Evolutionary conservation across 2,329 filamentous ascomycete genomes (phyloP).

Genomic region (Cercospora canescens): DNA sequence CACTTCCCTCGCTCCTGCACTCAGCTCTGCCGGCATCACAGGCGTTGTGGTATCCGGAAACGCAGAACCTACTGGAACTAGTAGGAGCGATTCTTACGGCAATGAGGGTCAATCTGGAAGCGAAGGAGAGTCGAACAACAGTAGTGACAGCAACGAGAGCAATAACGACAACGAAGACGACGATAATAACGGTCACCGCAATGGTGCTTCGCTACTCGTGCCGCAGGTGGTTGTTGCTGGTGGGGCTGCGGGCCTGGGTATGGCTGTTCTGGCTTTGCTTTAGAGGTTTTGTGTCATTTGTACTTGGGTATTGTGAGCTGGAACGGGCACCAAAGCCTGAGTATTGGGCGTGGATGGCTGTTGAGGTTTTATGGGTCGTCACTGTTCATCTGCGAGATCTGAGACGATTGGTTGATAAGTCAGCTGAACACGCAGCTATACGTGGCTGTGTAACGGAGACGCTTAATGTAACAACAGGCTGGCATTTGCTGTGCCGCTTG

Average conservation of each 20-base stretch:
- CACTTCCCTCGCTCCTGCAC: constrained; percentile 6
- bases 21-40: constrained; percentile 16
- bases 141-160: background rate
- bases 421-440: too few species aligned
- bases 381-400: too few species aligned
- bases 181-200: background rate
- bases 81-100: background rate
- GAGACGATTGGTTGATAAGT: too few species aligned
- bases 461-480: too few species aligned
- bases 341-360: background rate
- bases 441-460: too few species aligned
- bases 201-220: background rate
- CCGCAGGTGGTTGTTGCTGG: constrained; percentile 14
- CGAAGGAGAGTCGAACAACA: background rate
- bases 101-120: constrained; percentile 2
- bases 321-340: background rate
- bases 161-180: background rate
- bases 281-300: background rate
- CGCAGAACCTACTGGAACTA: background rate
- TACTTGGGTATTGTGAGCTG: background rate
- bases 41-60: constrained; percentile 9
- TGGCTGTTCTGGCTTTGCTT: constrained; percentile 7
- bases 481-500: background rate
- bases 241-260: constrained; percentile 6
- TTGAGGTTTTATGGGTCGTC: too few species aligned